Evolutionary conservation across 768 basidiomycete species (phyloP).

Genomic region (Mycena galericulata): DNA sequence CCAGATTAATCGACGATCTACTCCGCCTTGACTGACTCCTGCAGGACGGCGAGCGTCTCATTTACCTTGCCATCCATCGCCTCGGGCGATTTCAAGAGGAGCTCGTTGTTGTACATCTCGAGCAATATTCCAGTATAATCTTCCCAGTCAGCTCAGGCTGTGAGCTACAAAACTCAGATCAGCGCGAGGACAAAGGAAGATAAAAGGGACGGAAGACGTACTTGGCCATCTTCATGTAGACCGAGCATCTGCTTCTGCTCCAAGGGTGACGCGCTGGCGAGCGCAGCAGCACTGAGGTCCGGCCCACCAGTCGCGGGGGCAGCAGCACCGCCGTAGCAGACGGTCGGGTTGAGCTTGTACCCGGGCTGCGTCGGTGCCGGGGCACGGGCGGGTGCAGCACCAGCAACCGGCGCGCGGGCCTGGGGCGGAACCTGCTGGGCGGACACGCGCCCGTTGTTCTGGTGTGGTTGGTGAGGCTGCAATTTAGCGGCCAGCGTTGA

Average conservation of each 20-base stretch:
- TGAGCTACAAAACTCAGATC: slow-evolving; percentile 55
- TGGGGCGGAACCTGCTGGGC: slow-evolving; percentile 62
- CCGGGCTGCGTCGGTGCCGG: slow-evolving; percentile 57
- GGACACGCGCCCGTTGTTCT: too few relatives aligned
- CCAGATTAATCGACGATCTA: slow-evolving; percentile 43
- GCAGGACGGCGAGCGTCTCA: slow-evolving; percentile 90
- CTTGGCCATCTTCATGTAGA: slow-evolving; percentile 91
- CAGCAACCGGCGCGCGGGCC: slow-evolving; percentile 49
- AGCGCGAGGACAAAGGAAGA: slow-evolving; percentile 25
- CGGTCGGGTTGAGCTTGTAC: slow-evolving; percentile 49
- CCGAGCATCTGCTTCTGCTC: slow-evolving; percentile 99
- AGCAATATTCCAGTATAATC: slow-evolving; percentile 98
- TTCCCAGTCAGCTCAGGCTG: slow-evolving; percentile 97
- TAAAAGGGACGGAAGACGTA: slow-evolving; percentile 55
- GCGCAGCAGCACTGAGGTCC: slow-evolving; percentile 59
- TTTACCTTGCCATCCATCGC: slow-evolving; percentile 91
- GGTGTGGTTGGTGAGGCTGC: too few relatives aligned
- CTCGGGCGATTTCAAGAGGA: slow-evolving; percentile 86
- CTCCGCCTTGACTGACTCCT: slow-evolving; percentile 76
- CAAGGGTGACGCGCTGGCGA: slow-evolving; percentile 71
- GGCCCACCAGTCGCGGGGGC: slow-evolving; percentile 54
- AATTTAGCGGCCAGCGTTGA: too few relatives aligned
- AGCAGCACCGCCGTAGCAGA: slow-evolving; percentile 46
- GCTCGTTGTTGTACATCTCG: slow-evolving; percentile 98
- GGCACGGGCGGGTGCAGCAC: slow-evolving; percentile 56